Evolutionary conservation across 2,329 filamentous ascomycete genomes (phyloP), one percentile per base, ranked within the genome.

Genomic region (Dactylellina leptospora): DNA sequence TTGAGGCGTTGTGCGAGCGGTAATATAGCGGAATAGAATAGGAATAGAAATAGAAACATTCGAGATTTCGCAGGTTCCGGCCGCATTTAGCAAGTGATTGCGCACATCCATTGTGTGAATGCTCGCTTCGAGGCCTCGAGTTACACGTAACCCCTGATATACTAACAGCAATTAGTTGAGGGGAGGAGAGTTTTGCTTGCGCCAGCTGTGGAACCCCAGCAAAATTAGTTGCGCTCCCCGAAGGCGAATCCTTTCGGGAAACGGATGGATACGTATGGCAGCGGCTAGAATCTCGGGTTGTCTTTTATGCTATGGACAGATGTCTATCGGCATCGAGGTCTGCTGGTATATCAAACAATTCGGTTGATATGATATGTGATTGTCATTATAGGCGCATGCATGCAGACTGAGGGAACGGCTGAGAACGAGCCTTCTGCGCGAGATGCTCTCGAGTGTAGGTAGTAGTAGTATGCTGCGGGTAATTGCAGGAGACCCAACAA

Each of bases 401-500:
- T n/a, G n/a, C n/a, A n/a, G n/a, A n/a, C n/a, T n/a, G n/a, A n/a
- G n/a, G n/a, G n/a, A n/a, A n/a, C n/a, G n/a, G n/a, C n/a, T n/a
- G n/a, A n/a, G n/a, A n/a, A n/a, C n/a, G n/a, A n/a, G n/a, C n/a
- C n/a, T n/a, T n/a, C n/a, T n/a, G n/a, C n/a, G n/a, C n/a, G n/a
- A n/a, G n/a, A n/a, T n/a, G n/a, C n/a, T n/a, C n/a, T n/a, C n/a
- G n/a, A n/a, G n/a, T n/a, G n/a, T n/a, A n/a, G n/a, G n/a, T n/a
- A n/a, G n/a, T n/a, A n/a, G n/a, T n/a, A n/a, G n/a, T n/a, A n/a
- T 51, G 53, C 50, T 53, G 56, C 53, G 66, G 66, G 66, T 71
- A 63, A 71, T 71, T 71, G 66, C 66, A 71, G 66, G 66, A 30
- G 36, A 18, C 27, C 66, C 66, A 63, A 71, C 66, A 40, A 28